Percentiles rank a stretch among this genome's conserved stretches.
Evolutionary conservation across 495 filamentous ascomycete species (phyloP).

Genomic region (Trichoderma orchidacearum): DNA sequence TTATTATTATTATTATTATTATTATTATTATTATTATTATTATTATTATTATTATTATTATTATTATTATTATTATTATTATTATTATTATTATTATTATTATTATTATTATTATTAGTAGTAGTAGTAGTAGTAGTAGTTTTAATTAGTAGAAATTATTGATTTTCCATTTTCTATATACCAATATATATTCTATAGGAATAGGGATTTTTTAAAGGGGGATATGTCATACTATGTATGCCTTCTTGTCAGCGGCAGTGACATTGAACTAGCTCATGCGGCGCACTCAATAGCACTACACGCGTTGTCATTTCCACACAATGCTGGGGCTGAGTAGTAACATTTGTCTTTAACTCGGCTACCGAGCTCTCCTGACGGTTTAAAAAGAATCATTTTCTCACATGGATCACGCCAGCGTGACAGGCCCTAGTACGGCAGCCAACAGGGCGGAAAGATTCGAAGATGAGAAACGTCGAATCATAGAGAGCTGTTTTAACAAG

Average conservation of each 20-base stretch:
- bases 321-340: neutral
- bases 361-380: constrained; percentile 11
- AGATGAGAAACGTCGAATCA: constrained; percentile 87
- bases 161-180: no score
- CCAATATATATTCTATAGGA: no score
- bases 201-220: no score
- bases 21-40: no score
- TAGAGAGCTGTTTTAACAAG: constrained; percentile 82
- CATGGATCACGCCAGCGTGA: constrained; percentile 4
- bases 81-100: no score
- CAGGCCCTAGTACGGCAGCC: constrained; percentile 23
- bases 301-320: neutral
- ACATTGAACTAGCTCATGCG: neutral
- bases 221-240: no score
- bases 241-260: neutral
- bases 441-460: constrained; percentile 83
- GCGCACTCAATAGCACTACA: neutral
- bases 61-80: no score
- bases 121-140: no score
- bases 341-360: neutral
- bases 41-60: no score
- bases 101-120: no score
- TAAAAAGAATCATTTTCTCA: neutral
- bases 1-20: no score
- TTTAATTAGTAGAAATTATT: no score